Evolutionary conservation across 495 filamentous ascomycete genomes (phyloP).

Genomic region (Penicillium fimorum): DNA sequence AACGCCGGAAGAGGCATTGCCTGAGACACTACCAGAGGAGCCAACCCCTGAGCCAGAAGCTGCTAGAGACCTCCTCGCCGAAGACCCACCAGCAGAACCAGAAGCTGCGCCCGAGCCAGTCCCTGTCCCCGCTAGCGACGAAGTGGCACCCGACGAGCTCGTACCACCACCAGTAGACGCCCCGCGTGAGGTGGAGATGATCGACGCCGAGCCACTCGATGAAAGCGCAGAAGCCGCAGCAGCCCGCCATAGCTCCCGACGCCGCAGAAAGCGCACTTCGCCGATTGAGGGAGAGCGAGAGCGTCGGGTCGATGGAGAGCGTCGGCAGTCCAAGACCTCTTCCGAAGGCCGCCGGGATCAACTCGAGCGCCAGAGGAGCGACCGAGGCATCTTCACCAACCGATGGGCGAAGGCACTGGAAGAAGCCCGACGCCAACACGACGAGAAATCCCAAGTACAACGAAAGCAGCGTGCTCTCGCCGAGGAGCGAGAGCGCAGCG

Average conservation of each 20-base stretch:
- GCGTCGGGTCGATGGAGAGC: slow-evolving; percentile 25
- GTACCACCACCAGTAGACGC: slow-evolving; percentile 12
- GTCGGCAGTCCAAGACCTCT: slow-evolving; percentile 37
- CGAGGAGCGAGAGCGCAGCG: slow-evolving; percentile 26
- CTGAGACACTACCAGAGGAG: slow-evolving; percentile 14
- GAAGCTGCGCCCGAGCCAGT: slow-evolving; percentile 8
- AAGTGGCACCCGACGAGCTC: slow-evolving; percentile 11
- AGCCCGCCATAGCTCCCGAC: slow-evolving; percentile 21
- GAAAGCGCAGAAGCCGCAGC: slow-evolving; percentile 17
- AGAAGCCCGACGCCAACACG: slow-evolving; percentile 40
- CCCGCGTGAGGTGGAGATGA: slow-evolving; percentile 4
- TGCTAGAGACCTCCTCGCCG: slow-evolving; percentile 17
- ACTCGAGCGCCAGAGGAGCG: slow-evolving; percentile 37
- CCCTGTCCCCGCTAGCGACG: slow-evolving; percentile 14
- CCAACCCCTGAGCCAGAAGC: slow-evolving; percentile 8
- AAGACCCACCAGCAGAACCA: slow-evolving; percentile 15
- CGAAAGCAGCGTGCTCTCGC: slow-evolving; percentile 20
- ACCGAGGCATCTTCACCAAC: slow-evolving; percentile 35
- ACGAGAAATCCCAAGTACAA: slow-evolving; percentile 29
- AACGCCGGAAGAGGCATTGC: slow-evolving; percentile 1
- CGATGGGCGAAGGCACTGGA: slow-evolving; percentile 43
- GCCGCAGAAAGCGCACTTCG: slow-evolving; percentile 33
- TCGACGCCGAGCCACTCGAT: slow-evolving; percentile 9
- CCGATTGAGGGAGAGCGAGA: slow-evolving; percentile 29
- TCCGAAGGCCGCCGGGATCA: slow-evolving; percentile 36